Percentiles rank a stretch among this genome's conserved stretches.
Conservation (phyloP, 2,329 filamentous ascomycete genomes). For the Dothistroma septosporum region DNA sequence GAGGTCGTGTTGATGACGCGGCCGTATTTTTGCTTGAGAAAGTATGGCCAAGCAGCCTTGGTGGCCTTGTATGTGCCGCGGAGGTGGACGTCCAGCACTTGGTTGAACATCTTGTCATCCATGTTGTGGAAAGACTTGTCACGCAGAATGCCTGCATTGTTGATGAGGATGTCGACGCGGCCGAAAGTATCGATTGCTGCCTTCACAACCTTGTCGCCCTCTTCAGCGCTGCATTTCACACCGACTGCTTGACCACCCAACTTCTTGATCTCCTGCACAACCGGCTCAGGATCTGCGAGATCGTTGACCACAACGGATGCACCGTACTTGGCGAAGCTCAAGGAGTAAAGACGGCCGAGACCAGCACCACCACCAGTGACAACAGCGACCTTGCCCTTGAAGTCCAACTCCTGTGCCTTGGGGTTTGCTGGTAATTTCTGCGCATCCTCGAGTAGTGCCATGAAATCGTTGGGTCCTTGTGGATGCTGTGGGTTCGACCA, state of each 20-base stretch:
- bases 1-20: conserved; percentile 95
- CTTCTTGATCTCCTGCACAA: conserved; percentile 89
- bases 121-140: conserved; percentile 99
- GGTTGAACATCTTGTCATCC: conserved; percentile 89
- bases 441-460: conserved; percentile 78
- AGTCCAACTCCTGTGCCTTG: conserved; percentile 69
- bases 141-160: conserved; percentile 95
- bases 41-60: conserved; percentile 95
- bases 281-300: conserved; percentile 82
- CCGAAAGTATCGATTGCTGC: conserved; percentile 89
- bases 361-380: conserved; percentile 85
- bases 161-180: conserved; percentile 89
- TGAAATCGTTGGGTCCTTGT: conserved; percentile 79
- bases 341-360: conserved; percentile 84
- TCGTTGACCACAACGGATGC: conserved; percentile 93
- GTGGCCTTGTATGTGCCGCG: conserved; percentile 94
- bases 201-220: conserved; percentile 88
- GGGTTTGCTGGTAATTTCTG: conserved; percentile 71
- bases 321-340: conserved; percentile 80
- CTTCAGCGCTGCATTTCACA: conserved; percentile 89
- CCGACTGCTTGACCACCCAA: conserved; percentile 83
- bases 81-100: conserved; percentile 87
- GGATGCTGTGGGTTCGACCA: conserved; percentile 83
- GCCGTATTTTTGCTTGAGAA: conserved; percentile 98
- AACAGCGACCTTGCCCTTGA: conserved; percentile 78